Evolutionary conservation across 768 basidiomycete genomes (phyloP), one percentile per base, ranked within the genome.

Genomic region (Mycena albidolilacea): DNA sequence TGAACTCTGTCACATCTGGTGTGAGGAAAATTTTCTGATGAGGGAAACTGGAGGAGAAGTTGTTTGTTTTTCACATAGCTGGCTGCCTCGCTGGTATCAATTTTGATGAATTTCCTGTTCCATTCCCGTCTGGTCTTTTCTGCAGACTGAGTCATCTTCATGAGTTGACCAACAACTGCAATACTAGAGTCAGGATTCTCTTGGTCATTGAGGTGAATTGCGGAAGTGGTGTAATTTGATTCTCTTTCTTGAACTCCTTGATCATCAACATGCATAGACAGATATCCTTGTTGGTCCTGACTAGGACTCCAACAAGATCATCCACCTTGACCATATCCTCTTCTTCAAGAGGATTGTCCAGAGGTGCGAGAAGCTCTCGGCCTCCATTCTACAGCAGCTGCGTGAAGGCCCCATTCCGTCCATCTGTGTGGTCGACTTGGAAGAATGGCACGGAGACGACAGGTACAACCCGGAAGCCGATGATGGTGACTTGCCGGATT

Each of bases 111-210:
- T 44, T 39, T 67, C 55, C 35, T 38, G 41, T 54, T 67, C 65
- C 65, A 67, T 43, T 55, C 37, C 65, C 65, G 58, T 58, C 23
- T 55, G n/a, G 52, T 64, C 30, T 39, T 54, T 30, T 52, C 63
- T 64, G 48, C 62, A 52, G 63, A 55, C n/a, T 65, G 62, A 64
- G 62, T 64, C 62, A 64, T 64, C 62, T 65, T 50, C 64, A 65
- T 65, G 64, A 65, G 46, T 35, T 65, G 64, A 5, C 64, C 64
- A 14, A 65, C 15, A 39, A 65, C 21, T 65, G 46, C 55, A 37
- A 65, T 65, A 21, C 52, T 38, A 21, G 37, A 50, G 46, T 39
- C 37, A 23, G 37, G 46, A 52, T 64, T 52, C 44, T 65, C 64
- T 52, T 52, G 64, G 19, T 65, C 38, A 65, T 65, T 38, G 8